Base-by-base conservation (phyloP, 371 early-diverging fungal genomes). In the Mortierella sp. region DNA sequence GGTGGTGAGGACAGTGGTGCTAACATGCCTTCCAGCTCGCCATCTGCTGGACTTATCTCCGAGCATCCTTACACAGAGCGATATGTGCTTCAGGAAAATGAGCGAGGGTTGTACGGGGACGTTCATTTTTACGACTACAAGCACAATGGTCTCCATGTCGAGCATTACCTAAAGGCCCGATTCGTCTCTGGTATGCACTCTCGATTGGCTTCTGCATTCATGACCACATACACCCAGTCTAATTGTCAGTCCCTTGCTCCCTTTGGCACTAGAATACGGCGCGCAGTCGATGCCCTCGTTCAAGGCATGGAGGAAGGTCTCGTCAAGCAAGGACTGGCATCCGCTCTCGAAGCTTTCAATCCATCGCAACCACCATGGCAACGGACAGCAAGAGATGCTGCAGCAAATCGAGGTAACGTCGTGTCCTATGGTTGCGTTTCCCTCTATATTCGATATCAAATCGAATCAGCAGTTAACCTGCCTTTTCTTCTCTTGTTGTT, bases 71-170 rank as follows among this genome's bases (percentile, higher is more conserved):
- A 78, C 74, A 85, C 79, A 4, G 86, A 85, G 44, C 72, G 86
- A 64, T 85, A 85, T 50, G 67, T 78, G 5, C 74, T 85, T 16
- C 55, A 73, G 50, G 81, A 78, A 0, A 55, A 67, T 9, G 86
- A 85, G 67, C 50, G 74, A 1, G 81, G 86, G 3, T 76, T 78
- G 4, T 85, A 74, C 31, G 86, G 86, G 1, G 86, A 85, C 54
- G 81, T 81, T 3, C 86, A 85, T 48, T 85, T 81, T 48, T 85
- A 85, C 43, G 86, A 85, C 69, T 85, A 85, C 75, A 85, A 81
- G 69, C 75, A 85, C 74, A 78, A 85, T 64, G 86, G 86, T 0
- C 55, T 81, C 14, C 81, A 81, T 40, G 72, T 76, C 14, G 86
- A 85, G 69, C 0, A 85, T 48, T 85, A 76, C 16, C 86, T 81